Conservation (phyloP, 2,329 filamentous ascomycete species). For the Colletotrichum sp. region DNA sequence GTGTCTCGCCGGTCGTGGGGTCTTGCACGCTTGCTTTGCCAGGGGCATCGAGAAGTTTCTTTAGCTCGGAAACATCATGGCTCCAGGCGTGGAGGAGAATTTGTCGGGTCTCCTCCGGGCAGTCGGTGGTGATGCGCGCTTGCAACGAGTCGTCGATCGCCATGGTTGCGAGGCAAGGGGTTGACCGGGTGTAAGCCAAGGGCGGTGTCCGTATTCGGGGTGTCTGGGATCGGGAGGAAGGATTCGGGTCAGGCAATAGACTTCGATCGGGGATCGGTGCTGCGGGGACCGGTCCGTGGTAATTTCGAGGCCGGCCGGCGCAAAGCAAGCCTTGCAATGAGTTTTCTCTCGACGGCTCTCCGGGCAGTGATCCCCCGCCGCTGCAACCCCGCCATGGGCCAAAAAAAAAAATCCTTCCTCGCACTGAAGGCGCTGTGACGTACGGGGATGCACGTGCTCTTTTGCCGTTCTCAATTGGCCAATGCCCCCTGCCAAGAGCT, state of each 20-base stretch:
- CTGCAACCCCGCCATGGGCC: constrained; percentile 7
- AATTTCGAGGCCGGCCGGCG: constrained; percentile 5
- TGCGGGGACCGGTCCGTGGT: constrained; percentile 1
- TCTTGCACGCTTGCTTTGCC: constrained; percentile 79
- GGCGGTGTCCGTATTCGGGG: neutral
- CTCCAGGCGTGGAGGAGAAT: constrained; percentile 60
- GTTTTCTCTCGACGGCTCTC: neutral
- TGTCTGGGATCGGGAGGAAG: neutral
- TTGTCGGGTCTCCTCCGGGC: constrained; percentile 53
- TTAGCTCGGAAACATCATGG: constrained; percentile 69
- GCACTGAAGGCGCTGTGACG: constrained; percentile 9
- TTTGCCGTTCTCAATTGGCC: constrained; percentile 10
- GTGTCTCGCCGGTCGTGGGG: constrained; percentile 81
- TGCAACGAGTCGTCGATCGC: constrained; percentile 54
- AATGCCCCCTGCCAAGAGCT: constrained; percentile 10
- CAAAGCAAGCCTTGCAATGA: neutral
- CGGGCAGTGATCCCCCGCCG: constrained; percentile 1
- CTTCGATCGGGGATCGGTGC: constrained; percentile 5
- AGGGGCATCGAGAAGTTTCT: constrained; percentile 68
- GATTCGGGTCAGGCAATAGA: neutral
- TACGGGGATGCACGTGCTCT: constrained; percentile 12
- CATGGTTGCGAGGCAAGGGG: constrained; percentile 20
- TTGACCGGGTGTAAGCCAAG: neutral
- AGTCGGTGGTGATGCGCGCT: constrained; percentile 56
- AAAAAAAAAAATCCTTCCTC: neutral